Conservation (phyloP, 495 filamentous ascomycete genomes). For the Neurospora tetrasperma region DNA sequence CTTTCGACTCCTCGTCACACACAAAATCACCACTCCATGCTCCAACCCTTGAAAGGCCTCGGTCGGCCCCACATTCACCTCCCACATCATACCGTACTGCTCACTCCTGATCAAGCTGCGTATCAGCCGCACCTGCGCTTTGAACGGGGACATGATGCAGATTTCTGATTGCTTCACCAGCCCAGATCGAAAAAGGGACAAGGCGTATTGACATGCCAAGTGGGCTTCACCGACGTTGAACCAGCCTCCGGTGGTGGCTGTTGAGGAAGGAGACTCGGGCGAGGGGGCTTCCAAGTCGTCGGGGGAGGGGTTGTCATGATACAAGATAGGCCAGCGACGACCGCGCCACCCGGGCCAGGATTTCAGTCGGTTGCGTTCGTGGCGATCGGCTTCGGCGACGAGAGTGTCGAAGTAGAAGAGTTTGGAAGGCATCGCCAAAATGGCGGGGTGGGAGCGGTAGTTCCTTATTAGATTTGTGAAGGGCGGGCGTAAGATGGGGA, state of each 20-base stretch:
- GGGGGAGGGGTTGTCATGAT: conserved; percentile 30
- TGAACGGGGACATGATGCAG: conserved; percentile 46
- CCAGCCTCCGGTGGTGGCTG: conserved; percentile 30
- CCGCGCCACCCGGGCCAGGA: conserved; percentile 41
- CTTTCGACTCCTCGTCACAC: conserved; percentile 40
- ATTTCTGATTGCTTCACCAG: conserved; percentile 33
- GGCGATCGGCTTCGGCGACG: conserved; percentile 29
- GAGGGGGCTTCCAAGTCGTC: conserved; percentile 42
- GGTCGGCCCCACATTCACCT: conserved; percentile 45
- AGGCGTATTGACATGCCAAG: conserved; percentile 34
- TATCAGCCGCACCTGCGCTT: conserved; percentile 39
- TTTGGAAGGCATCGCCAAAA: conserved; percentile 40
- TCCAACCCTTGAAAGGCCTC: conserved; percentile 51
- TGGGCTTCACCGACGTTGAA: conserved; percentile 40
- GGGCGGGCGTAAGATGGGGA: conserved; percentile 31
- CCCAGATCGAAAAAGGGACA: conserved; percentile 23
- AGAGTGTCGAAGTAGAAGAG: conserved; percentile 48
- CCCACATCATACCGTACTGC: conserved; percentile 21
- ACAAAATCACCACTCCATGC: conserved; percentile 43
- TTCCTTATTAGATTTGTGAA: conserved; percentile 49
- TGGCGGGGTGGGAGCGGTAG: conserved; percentile 48
- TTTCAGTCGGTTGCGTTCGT: conserved; percentile 23
- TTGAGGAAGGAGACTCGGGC: no score
- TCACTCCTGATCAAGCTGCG: conserved; percentile 26
- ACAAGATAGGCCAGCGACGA: conserved; percentile 39